Evolutionary conservation across 495 filamentous ascomycete genomes (phyloP).

Genomic region (Hamigera avellanea): DNA sequence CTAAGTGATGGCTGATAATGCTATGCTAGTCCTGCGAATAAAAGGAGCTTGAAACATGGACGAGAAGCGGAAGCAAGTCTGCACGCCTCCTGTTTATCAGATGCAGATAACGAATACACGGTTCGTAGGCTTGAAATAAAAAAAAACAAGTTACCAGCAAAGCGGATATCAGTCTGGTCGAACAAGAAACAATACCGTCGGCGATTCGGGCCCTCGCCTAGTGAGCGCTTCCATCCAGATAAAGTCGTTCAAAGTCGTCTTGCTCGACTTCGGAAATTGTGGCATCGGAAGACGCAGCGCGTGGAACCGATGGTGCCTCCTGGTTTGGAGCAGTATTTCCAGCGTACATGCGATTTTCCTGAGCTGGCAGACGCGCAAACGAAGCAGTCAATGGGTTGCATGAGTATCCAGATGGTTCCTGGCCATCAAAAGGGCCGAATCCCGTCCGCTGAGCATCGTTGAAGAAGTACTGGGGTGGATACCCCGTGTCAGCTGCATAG

Average conservation of each 20-base stretch:
- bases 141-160: too few species aligned
- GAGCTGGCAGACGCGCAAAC: slow-evolving; percentile 5
- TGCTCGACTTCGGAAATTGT: slow-evolving; percentile 23
- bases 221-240: slow-evolving; percentile 17
- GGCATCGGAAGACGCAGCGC: slow-evolving; percentile 16
- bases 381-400: slow-evolving; percentile 30
- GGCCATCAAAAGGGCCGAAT: slow-evolving; percentile 17
- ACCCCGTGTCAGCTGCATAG: slow-evolving; percentile 12
- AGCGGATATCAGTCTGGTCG: too few species aligned
- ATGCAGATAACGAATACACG: too few species aligned
- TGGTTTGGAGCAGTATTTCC: slow-evolving; percentile 1
- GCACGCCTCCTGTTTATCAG: too few species aligned
- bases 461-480: slow-evolving; percentile 23
- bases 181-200: too few species aligned
- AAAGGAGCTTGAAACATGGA: too few species aligned
- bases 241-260: slow-evolving; percentile 20
- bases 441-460: slow-evolving; percentile 18
- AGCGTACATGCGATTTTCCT: slow-evolving; percentile 11
- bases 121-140: too few species aligned
- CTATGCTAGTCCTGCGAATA: too few species aligned
- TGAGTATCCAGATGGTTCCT: slow-evolving; percentile 17
- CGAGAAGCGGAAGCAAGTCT: too few species aligned
- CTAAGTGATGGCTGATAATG: too few species aligned
- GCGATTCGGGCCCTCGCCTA: slow-evolving; percentile 3
- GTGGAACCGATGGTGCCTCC: slow-evolving; percentile 6